Base-by-base conservation (phyloP, 78 protist species). In the Neovahlkampfia damariscottae region DNA sequence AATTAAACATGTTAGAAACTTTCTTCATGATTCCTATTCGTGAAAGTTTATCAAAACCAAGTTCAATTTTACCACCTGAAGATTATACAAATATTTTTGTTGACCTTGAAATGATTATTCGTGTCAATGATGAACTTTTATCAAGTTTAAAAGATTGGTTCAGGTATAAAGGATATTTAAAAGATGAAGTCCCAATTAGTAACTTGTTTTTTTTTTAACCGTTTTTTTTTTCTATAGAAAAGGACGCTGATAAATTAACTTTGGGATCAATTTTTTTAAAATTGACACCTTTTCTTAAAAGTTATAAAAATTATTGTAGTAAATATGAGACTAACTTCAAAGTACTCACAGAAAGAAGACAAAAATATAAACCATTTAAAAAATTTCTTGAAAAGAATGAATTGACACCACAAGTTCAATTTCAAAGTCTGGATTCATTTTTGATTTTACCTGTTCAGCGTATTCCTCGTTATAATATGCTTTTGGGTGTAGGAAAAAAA, bases 361-460 rank as follows among this genome's bases (percentile, higher is more conserved):
- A 50, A 19, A n/a, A 19, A 19, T n/a, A 50, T 19, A 50, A 50
- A 50, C 19, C 19, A 19, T 50, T 50, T 19, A 50, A 50, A 50
- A 50, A 50, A 19, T 50, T 19, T 19, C 19, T 50, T 19, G 62
- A 50, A 19, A 50, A 50, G 19, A 50, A 19, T n/a, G 34, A 50
- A 50, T 19, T 19, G 19, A 19, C 19, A 19, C 62, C 62, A 19
- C 34, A 19, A 50, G 19, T 19, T n/a, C 62, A n/a, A 19, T 19
- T n/a, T 50, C 62, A 50, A 50, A 19, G 19, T n/a, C 5, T 85
- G 5, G 32, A 76, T 0, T 37, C 67, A 38, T 76, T 85, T 39
- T 28, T 85, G 28, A 85, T 85, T 62, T 75, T 66, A 74, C 89
- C 89, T 4, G 76, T 85, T 29, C 89, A 85, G 50, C 5, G 85